Base-by-base conservation (phyloP, 2,329 filamentous ascomycete species). In the Paraconiothyrium brasiliense region DNA sequence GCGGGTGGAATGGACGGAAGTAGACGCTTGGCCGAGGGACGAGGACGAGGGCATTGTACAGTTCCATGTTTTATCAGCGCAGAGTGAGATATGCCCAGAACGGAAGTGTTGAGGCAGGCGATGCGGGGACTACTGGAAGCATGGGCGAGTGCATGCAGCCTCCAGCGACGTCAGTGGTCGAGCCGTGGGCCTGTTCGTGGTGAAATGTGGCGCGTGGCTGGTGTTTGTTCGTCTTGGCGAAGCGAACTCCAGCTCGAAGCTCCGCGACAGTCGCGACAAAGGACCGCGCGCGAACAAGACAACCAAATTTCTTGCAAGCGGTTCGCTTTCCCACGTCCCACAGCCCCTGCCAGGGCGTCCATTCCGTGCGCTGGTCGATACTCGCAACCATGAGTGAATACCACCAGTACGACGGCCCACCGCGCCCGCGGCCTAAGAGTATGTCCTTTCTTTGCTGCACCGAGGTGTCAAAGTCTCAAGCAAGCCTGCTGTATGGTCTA, bases 391-490 rank as follows among this genome's bases (percentile, higher is more conserved):
- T 79, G 77, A 76, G 75, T 63, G 76, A 77, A 57, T 75, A 76
- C 57, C 74, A 77, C 63, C 72, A 74, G 61, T 77, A 71, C 61
- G 74, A 78, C 46, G 73, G 73, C 57, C 70, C 67, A 34, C 69
- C 71, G 62, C 71, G 76, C 32, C 71, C 74, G 46, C 70, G 76
- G 41, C 76, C 76, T 2, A 78, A 78, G 64, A 72, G 77, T 78
- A 71, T 52, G 74, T 76, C 24, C 48, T 30, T 58, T 58, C 61
- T 14, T 6, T 30, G 27, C 27, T 30, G 27, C 27, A 30, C 27
- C 27, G 6, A 4, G 27, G 2, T 30, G 27, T 3, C 2, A 41
- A 16, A 6, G 37, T 41, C 35, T 41, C 37, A 3, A 41, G 16
- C 37, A n/a, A 41, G 11, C 8, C 30, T 57, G 24, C 27, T 35